Evolutionary conservation across 2,329 filamentous ascomycete species (phyloP).

Genomic region (Camillea tinctor): DNA sequence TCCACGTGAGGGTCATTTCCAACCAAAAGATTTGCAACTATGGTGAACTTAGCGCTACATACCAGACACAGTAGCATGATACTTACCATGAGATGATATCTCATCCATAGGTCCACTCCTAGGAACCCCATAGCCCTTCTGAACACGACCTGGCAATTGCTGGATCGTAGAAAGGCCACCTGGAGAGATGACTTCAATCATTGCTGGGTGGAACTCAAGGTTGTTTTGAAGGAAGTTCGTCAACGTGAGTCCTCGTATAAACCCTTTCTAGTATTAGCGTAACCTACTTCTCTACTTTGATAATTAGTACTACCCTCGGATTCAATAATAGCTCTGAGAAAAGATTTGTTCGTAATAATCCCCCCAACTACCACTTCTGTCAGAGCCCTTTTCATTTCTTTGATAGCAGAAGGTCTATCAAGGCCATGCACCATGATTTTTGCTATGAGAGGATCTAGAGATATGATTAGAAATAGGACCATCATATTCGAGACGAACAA

Average conservation of each 20-base stretch:
- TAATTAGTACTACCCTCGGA: background rate
- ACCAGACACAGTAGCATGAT: background rate
- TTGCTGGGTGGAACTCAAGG: conserved; percentile 11
- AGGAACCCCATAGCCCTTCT: conserved; percentile 38
- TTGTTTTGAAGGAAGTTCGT: conserved; percentile 19
- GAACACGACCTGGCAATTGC: conserved; percentile 38
- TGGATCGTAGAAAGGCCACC: conserved; percentile 39
- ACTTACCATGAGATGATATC: conserved; percentile 19
- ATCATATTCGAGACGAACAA: background rate
- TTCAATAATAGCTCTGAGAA: conserved; percentile 6
- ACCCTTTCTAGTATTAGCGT: too few relatives aligned
- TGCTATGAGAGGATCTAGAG: too few relatives aligned
- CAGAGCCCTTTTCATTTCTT: too few relatives aligned
- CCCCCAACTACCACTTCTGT: too few relatives aligned
- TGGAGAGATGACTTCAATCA: conserved; percentile 37
- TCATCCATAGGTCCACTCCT: conserved; percentile 43
- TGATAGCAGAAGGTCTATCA: background rate
- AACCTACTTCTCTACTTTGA: too few relatives aligned
- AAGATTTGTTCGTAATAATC: background rate
- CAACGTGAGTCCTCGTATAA: conserved; percentile 5
- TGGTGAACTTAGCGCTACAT: conserved; percentile 15
- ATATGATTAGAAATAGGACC: conserved; percentile 1
- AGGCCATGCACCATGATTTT: background rate
- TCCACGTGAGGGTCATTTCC: conserved; percentile 30
- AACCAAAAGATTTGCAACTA: conserved; percentile 36